Evolutionary conservation across 345 rosid species (phyloP), one percentile per base, ranked within the genome.

Genomic region (Acer campestre): DNA sequence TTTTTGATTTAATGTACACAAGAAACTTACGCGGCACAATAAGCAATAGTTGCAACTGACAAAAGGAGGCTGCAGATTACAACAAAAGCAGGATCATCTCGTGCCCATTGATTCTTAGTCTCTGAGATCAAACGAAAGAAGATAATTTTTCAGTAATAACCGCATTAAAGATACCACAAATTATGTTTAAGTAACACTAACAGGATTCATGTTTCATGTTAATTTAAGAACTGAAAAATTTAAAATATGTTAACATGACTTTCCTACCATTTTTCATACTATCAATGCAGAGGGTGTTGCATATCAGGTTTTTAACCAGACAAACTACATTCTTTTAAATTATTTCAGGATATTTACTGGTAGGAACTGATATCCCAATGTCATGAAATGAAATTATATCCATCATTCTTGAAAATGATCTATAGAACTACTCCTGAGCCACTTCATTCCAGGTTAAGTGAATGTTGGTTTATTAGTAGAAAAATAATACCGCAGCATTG

Each of bases 41-140:
- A 97, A 58, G 99, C 97, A 78, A 91, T 73, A 63, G 98, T 83
- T 80, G 99, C 89, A 71, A 91, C 92, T 71, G 76, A 86, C 83
- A 97, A 85, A 86, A 94, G 93, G 71, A 97, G 85, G 83, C 93
- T 88, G 90, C 95, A 94, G 85, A 94, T 94, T 75, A 94, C 99
- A 81, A 93, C 85, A 90, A 97, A 97, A 51, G 99, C 99, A 75
- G 99, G 99, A 84, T 97, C 99, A 29, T 97, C 99, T 71, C 99
- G 98, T 72, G 99, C 99, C 99, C 99, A 97, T 82, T 97, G 99
- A 85, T 96, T 97, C 85, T 97, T 97, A 76, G 99, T 97, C 93
- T 97, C 99, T 97, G 94, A 76, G 66, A 81, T 71, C 25, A 73
- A 70, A 74, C 61, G 14, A 31, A 80, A 67, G 66, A 18, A 22